Percentiles rank a stretch among this genome's conserved stretches.
phyloP scores from a whole-genome alignment of 2,329 filamentous ascomycete genomes.

The Fusarium succisae region DNA sequence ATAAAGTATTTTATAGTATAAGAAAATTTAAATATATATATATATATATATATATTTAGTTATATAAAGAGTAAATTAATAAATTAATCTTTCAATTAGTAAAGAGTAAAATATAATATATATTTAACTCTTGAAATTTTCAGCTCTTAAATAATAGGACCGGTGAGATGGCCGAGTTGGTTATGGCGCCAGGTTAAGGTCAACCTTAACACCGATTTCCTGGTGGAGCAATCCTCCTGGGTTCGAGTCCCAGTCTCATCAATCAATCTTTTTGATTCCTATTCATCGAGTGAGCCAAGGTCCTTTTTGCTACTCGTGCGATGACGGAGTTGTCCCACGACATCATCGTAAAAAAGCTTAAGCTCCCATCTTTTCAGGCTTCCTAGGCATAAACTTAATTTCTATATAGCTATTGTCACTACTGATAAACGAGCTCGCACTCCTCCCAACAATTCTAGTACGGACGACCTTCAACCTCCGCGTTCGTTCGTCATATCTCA shows the following conservation, averaged over 20 bases:
- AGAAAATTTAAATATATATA: not conserved
- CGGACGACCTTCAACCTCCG: not conserved
- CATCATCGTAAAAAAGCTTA: conserved; percentile 7
- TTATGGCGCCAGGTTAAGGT: conserved; percentile 45
- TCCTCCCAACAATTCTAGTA: not conserved
- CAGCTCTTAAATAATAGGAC: not conserved
- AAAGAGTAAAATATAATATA: no score
- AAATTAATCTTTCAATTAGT: no score
- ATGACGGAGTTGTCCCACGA: conserved; percentile 16
- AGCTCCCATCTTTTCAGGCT: not conserved
- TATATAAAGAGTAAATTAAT: not conserved
- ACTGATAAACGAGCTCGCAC: not conserved
- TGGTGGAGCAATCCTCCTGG: conserved; percentile 45
- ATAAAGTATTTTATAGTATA: not conserved
- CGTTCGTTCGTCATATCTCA: conserved; percentile 22
- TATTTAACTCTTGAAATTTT: fast-evolving
- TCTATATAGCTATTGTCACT: not conserved
- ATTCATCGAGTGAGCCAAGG: not conserved
- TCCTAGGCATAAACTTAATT: not conserved
- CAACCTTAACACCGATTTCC: conserved; percentile 40
- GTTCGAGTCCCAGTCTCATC: conserved; percentile 45
- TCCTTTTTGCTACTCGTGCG: conserved; percentile 2
- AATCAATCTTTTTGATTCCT: conserved; percentile 5
- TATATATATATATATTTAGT: not conserved
- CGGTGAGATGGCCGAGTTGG: conserved; percentile 44